Evolutionary conservation across 1,139 yeast genomes (phyloP), one percentile per base, ranked within the genome.

Genomic region (Yamadazyma blattariae): DNA sequence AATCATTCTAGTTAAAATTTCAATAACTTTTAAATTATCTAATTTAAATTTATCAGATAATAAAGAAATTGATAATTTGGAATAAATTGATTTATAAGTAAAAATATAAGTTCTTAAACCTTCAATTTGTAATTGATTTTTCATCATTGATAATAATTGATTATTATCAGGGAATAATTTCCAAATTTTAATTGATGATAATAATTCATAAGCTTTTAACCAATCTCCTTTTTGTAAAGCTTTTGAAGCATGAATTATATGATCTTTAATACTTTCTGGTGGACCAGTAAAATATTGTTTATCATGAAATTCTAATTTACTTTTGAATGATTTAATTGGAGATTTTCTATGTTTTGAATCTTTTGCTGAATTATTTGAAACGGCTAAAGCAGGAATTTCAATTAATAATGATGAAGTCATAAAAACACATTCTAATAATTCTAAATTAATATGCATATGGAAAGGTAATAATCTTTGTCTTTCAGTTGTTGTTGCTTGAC

Each of bases 361-460:
- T 42, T 63, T 59, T 40, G 64, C 55, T 33, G 69, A 71, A 59
- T 55, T 84, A 32, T 58, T 48, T 28, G 61, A 57, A 33, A 69
- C 69, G 24, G 72, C 72, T 75, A 89, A 80, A 52, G 79, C 79
- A 32, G 99, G 98, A 44, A 92, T 83, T 68, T 94, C 98, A 52
- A 88, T 78, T 57, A 94, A 77, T 63, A 94, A 72, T 28, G 96
- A 87, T 44, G 90, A 75, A 10, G 97, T 92, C 73, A 89, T 78
- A 71, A 85, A 90, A 38, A 87, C 96, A 59, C 95, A 85, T 67
- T 94, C 98, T 52, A 94, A 76, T 52, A 94, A 78, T 69, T 94
- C 98, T 53, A 90, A 73, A 64, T 94, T 94, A 61, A 94, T 89
- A 67, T 94, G 99, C 84, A 88, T 90, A 67, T 94, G 98, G 84